phyloP scores from a whole-genome alignment of 768 basidiomycete genomes.

The Xerocomellus intermedius region DNA sequence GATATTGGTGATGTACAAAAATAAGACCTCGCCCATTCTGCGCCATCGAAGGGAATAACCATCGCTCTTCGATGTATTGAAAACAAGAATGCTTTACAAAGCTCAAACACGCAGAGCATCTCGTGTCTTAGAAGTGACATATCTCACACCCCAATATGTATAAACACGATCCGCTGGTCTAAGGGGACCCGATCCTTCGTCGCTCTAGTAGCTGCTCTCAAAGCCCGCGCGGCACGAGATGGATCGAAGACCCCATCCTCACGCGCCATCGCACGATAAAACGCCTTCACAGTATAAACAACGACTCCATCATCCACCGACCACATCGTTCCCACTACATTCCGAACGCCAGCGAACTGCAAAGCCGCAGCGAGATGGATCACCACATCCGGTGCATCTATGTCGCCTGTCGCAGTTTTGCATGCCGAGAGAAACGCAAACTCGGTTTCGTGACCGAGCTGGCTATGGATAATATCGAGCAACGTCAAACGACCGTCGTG shows the following conservation, averaged over 20 bases:
- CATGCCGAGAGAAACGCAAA: slow-evolving; percentile 35
- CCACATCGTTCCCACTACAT: slow-evolving; percentile 35
- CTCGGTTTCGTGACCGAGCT: slow-evolving; percentile 12
- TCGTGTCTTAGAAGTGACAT: no score
- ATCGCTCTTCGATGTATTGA: not conserved
- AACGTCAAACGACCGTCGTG: slow-evolving; percentile 19
- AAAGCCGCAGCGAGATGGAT: slow-evolving; percentile 33
- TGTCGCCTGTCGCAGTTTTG: slow-evolving; percentile 28
- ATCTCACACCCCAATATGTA: slow-evolving; percentile 21
- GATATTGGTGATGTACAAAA: not conserved
- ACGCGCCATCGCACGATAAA: slow-evolving; percentile 19
- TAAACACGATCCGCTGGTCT: slow-evolving; percentile 23
- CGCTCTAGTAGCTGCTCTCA: slow-evolving; percentile 4
- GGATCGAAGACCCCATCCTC: not conserved
- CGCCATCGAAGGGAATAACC: not conserved
- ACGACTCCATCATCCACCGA: slow-evolving; percentile 25
- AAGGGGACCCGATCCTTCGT: slow-evolving; percentile 14
- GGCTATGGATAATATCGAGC: slow-evolving; percentile 20
- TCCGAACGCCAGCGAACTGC: slow-evolving; percentile 27
- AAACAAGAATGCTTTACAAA: no score
- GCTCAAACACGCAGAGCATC: not conserved
- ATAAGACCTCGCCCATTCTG: no score
- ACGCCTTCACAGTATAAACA: slow-evolving; percentile 10
- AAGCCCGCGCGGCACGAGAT: slow-evolving; percentile 14
- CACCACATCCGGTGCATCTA: slow-evolving; percentile 24